Evolutionary conservation across 2,329 filamentous ascomycete species (phyloP).

Genomic region (Aphanocladium album): DNA sequence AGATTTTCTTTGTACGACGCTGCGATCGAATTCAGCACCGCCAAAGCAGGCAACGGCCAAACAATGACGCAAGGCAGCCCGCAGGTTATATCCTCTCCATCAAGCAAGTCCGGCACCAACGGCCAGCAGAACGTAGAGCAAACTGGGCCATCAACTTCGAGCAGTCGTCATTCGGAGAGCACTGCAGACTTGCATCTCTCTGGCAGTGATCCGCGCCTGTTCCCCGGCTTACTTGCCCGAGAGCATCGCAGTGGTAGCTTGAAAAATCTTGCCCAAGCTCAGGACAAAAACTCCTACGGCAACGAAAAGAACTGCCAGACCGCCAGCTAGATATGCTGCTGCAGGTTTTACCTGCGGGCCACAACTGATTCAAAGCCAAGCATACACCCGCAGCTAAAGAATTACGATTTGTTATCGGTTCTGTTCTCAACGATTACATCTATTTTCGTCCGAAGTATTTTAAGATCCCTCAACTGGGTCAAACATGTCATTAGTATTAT

Average conservation of each 20-base stretch:
- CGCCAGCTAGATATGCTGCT: neutral
- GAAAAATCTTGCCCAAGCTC: constrained; percentile 24
- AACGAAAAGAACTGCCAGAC: neutral
- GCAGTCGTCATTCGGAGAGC: constrained; percentile 14
- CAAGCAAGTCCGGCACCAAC: neutral
- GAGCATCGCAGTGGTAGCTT: constrained; percentile 40
- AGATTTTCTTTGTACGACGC: constrained; percentile 36
- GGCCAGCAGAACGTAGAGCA: constrained; percentile 1
- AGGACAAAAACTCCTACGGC: constrained; percentile 14
- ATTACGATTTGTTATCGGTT: neutral
- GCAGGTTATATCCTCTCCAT: neutral
- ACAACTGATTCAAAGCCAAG: neutral
- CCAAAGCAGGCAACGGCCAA: neutral
- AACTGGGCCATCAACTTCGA: neutral
- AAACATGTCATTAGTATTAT: neutral
- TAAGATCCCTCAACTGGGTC: constrained; percentile 2
- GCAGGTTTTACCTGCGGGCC: too few relatives aligned
- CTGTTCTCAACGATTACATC: neutral
- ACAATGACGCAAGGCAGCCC: neutral
- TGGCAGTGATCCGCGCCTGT: constrained; percentile 62
- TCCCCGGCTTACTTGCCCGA: constrained; percentile 63
- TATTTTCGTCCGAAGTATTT: neutral
- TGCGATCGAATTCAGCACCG: neutral
- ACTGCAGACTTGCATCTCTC: constrained; percentile 44
- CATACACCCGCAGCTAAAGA: neutral